Base-by-base conservation (phyloP, 2,329 filamentous ascomycete genomes). In the Monosporascus sp. region DNA sequence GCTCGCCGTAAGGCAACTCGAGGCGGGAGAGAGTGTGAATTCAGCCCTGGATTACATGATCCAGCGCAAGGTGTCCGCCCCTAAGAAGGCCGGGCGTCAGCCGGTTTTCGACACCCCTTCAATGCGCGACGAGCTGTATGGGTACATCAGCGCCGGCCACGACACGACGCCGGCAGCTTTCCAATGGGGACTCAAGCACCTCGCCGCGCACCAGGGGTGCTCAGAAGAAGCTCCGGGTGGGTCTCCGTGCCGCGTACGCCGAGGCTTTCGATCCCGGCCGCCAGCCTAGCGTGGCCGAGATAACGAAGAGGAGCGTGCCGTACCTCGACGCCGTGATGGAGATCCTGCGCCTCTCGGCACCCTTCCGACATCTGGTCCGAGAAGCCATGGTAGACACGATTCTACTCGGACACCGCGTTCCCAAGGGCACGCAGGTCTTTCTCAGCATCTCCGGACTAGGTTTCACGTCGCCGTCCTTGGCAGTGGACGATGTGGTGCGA, bases 281-380 rank as follows among this genome's bases (percentile, higher is more conserved):
- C 3, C 60, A 61, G 31, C 60, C 59, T 2, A 52, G 43, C 5
- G 48, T 49, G 5, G 45, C 45, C 1, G 58, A 61, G 17, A 48
- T 60, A 17, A 56, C 48, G 25, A 60, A 60, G 31, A 54, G 43
- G 4, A 41, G 24, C 1, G 50, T 95, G 66, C 86, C 88, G 3
- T 96, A 93, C 68, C 81, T 94, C 44, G 84, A 89, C 65, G 90
- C 90, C 36, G 83, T 96, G 22, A 86, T 87, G 67, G 87, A 96
- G 70, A 79, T 87, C 14, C 79, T 95, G 44, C 87, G 91, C 49
- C 80, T 87, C 65, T 88, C 90, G 0, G 87, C 92, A 0, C 84
- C 87, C 0, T 64, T 87, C 25, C 92, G 88, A 0, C 66, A 87
- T 52, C 11, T 35, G 31, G 11, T 5, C 31, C 87, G 91, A 57